Evolutionary conservation across 768 basidiomycete genomes (phyloP).

Genomic region (Lyophyllum atratum): DNA sequence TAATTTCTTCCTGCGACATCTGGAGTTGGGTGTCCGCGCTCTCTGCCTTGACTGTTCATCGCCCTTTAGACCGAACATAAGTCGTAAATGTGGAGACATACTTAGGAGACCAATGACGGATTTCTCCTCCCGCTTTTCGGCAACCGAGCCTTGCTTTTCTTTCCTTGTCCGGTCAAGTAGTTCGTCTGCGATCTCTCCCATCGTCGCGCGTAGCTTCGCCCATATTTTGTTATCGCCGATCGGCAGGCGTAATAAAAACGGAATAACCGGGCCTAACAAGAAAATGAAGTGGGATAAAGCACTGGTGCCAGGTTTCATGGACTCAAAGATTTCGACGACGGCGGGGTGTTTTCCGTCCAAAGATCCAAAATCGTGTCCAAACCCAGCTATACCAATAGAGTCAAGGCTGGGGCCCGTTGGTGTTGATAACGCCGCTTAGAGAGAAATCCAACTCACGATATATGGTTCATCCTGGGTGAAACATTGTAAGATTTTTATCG

Average conservation of each 20-base stretch:
- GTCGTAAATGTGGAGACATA: not conserved
- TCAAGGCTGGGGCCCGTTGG: constrained; percentile 44
- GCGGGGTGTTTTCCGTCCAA: constrained; percentile 47
- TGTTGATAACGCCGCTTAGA: not conserved
- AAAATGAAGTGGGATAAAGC: constrained; percentile 31
- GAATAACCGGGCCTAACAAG: constrained; percentile 38
- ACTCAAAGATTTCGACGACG: constrained; percentile 42
- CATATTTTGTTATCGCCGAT: constrained; percentile 33
- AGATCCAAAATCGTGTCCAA: constrained; percentile 57
- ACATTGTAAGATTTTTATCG: constrained; percentile 29
- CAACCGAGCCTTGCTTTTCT: constrained; percentile 28
- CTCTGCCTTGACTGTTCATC: constrained; percentile 37
- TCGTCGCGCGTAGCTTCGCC: constrained; percentile 30
- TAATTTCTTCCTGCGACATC: constrained; percentile 42
- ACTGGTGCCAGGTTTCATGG: constrained; percentile 28
- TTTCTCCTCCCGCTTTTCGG: constrained; percentile 31
- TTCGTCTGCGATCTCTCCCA: constrained; percentile 40
- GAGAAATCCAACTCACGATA: constrained; percentile 34
- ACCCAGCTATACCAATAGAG: constrained; percentile 58
- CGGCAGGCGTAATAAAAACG: constrained; percentile 35
- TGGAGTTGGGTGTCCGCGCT: constrained; percentile 23
- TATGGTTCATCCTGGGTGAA: constrained; percentile 41
- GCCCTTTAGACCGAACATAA: not conserved
- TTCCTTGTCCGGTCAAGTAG: constrained; percentile 37
- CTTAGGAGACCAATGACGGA: constrained; percentile 26